Evolutionary conservation across 352 stramenopile species (phyloP).

Genomic region (Saprolegnia diclina): DNA sequence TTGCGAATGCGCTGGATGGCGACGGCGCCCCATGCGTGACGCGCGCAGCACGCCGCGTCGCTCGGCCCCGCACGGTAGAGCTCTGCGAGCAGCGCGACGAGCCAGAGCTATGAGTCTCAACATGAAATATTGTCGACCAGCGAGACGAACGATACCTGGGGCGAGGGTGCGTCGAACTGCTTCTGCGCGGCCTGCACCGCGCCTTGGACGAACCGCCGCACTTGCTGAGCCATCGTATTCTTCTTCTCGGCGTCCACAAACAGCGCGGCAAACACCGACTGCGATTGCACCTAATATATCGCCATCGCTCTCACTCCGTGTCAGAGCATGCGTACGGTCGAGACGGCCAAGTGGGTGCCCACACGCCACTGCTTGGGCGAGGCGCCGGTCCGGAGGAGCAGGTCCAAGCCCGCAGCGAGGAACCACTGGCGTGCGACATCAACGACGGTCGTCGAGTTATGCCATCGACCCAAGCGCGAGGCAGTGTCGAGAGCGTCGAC

Average conservation of each 20-base stretch:
- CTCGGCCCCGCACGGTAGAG: not conserved
- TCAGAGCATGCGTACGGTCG: not conserved
- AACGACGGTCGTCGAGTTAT: too few relatives aligned
- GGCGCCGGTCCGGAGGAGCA: not conserved
- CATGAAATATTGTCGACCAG: too few relatives aligned
- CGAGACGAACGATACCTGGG: conserved; percentile 1
- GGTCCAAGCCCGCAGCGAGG: conserved; percentile 4
- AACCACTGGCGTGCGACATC: not conserved
- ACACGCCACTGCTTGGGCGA: conserved; percentile 1
- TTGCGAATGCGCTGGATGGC: conserved; percentile 44
- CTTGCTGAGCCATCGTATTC: conserved; percentile 14
- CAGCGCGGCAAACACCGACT: not conserved
- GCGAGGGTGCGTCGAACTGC: conserved; percentile 13
- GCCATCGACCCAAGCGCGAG: too few relatives aligned
- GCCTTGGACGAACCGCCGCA: conserved; percentile 2
- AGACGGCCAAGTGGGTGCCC: conserved; percentile 7
- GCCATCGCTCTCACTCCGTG: not conserved
- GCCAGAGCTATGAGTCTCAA: not conserved
- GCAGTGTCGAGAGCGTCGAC: too few relatives aligned
- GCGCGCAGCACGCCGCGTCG: conserved; percentile 45
- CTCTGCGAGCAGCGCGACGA: conserved; percentile 7
- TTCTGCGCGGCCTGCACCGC: not conserved
- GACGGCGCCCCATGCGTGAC: conserved; percentile 55
- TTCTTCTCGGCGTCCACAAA: conserved; percentile 21
- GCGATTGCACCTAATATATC: not conserved